Conservation (phyloP, 2,329 filamentous ascomycete genomes). For the Exophiala lecanii-corni region DNA sequence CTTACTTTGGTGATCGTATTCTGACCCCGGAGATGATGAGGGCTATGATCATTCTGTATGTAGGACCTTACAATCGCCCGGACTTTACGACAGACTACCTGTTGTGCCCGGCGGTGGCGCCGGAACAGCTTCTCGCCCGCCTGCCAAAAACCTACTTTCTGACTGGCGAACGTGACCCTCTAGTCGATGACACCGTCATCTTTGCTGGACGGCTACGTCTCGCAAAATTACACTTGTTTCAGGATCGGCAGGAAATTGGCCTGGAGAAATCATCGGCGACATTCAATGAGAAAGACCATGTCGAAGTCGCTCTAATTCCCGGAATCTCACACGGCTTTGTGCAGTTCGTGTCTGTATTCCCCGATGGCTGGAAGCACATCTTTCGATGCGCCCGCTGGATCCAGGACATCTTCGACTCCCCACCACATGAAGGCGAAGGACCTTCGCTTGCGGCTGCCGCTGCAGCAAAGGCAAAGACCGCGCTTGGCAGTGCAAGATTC, state of each 20-base stretch:
- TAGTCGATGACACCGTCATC: slow-evolving; percentile 95
- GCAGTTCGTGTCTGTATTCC: slow-evolving; percentile 83
- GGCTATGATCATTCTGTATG: slow-evolving; percentile 96
- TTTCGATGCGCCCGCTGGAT: slow-evolving; percentile 77
- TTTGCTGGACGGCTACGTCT: slow-evolving; percentile 85
- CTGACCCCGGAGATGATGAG: slow-evolving; percentile 98
- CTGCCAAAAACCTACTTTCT: slow-evolving; percentile 94
- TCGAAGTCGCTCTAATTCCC: slow-evolving; percentile 79
- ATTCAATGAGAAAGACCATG: slow-evolving; percentile 69
- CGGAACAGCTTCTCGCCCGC: slow-evolving; percentile 72
- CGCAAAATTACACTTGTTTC: slow-evolving; percentile 60
- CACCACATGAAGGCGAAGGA: slow-evolving; percentile 39
- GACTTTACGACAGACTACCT: slow-evolving; percentile 90
- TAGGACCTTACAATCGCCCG: slow-evolving; percentile 86
- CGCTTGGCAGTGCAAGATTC: too few species aligned
- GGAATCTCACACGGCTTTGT: slow-evolving; percentile 92
- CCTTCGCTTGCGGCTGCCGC: slow-evolving; percentile 30
- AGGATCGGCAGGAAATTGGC: slow-evolving; percentile 52
- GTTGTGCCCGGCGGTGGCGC: slow-evolving; percentile 82
- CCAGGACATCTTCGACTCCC: slow-evolving; percentile 63
- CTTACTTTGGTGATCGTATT: slow-evolving; percentile 94
- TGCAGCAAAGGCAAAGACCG: background rate
- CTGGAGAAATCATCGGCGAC: slow-evolving; percentile 49
- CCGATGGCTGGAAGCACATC: slow-evolving; percentile 85
- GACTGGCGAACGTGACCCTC: slow-evolving; percentile 88